A percentile compares a stretch with the other conserved stretches of the same genome.
phyloP scores from a whole-genome alignment of 2,329 filamentous ascomycete species.

The Ambrosiella xylebori region DNA sequence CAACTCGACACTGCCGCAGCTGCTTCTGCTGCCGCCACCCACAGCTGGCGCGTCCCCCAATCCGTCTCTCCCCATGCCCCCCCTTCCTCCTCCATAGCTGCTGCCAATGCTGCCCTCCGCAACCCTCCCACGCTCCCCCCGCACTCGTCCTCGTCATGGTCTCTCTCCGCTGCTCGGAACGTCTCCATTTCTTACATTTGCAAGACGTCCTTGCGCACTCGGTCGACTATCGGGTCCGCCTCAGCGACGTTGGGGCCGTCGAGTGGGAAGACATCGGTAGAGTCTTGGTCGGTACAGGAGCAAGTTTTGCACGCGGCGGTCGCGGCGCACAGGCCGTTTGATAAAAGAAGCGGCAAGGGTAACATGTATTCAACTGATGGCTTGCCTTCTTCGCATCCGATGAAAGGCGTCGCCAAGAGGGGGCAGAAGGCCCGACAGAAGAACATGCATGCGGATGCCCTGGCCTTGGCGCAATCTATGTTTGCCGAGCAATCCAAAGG shows the following conservation, averaged over 20 bases:
- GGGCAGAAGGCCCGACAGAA: slow-evolving; percentile 52
- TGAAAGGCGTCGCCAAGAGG: slow-evolving; percentile 44
- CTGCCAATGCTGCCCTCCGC: slow-evolving; percentile 16
- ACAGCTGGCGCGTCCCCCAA: slow-evolving; percentile 47
- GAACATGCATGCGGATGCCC: slow-evolving; percentile 60
- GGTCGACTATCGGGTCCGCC: not conserved
- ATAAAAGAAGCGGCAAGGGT: slow-evolving; percentile 17
- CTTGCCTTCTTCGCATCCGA: slow-evolving; percentile 40
- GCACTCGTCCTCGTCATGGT: not conserved
- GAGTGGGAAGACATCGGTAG: not conserved
- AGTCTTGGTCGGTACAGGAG: slow-evolving; percentile 18
- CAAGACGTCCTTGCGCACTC: not conserved
- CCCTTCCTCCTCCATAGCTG: slow-evolving; percentile 32
- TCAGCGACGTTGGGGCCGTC: not conserved
- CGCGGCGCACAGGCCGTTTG: slow-evolving; percentile 40
- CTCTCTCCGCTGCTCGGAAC: not conserved
- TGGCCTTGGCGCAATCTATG: slow-evolving; percentile 82
- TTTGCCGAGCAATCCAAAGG: slow-evolving; percentile 53
- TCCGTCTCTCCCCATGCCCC: slow-evolving; percentile 34
- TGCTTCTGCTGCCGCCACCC: slow-evolving; percentile 48
- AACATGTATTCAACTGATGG: slow-evolving; percentile 58
- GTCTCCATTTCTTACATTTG: not conserved
- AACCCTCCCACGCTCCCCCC: not conserved
- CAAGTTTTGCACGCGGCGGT: slow-evolving; percentile 58
- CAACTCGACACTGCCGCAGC: not conserved